Percentiles rank a stretch among this genome's conserved stretches.
These are phyloP conservation scores for Peniophora sp. DNA, from an alignment of 1,284 basidiomycete species.

Conservation along the genomic window DNA sequence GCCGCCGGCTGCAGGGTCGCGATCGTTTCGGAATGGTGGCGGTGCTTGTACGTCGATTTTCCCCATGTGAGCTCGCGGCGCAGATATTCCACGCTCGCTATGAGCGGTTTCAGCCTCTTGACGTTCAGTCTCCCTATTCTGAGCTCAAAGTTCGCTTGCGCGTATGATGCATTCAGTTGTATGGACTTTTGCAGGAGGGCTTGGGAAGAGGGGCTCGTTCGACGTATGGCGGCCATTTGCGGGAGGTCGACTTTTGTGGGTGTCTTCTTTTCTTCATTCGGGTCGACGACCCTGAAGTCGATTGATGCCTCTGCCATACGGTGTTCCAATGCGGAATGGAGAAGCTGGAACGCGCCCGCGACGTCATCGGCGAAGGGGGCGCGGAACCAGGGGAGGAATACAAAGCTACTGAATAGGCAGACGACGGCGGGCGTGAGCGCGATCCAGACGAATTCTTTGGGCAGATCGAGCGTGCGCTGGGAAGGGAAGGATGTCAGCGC, in stretches of 20 bases:
- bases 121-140: conserved; percentile 37
- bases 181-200: conserved; percentile 30
- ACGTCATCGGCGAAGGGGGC: conserved; percentile 36
- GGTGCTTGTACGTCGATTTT: conserved; percentile 20
- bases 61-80: conserved; percentile 42
- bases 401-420: conserved; percentile 31
- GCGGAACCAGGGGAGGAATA: conserved; percentile 33
- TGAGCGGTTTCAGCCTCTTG: conserved; percentile 35
- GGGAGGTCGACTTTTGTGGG: conserved; percentile 1
- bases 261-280: conserved; percentile 13
- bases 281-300: conserved; percentile 4
- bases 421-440: conserved; percentile 30
- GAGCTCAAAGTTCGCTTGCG: conserved; percentile 39
- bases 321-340: conserved; percentile 22
- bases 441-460: conserved; percentile 34
- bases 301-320: not conserved
- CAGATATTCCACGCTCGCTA: conserved; percentile 34
- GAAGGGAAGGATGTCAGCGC: not conserved
- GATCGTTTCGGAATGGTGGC: conserved; percentile 9
- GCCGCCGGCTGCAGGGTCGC: conserved; percentile 23
- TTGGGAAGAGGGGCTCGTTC: not conserved
- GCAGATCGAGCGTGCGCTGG: conserved; percentile 24
- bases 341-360: conserved; percentile 23
- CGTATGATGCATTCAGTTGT: conserved; percentile 33
- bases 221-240: not conserved